These are phyloP conservation scores for Chlorella sp. DNA, from an alignment of 139 green algal species.

Conservation along the genomic window DNA sequence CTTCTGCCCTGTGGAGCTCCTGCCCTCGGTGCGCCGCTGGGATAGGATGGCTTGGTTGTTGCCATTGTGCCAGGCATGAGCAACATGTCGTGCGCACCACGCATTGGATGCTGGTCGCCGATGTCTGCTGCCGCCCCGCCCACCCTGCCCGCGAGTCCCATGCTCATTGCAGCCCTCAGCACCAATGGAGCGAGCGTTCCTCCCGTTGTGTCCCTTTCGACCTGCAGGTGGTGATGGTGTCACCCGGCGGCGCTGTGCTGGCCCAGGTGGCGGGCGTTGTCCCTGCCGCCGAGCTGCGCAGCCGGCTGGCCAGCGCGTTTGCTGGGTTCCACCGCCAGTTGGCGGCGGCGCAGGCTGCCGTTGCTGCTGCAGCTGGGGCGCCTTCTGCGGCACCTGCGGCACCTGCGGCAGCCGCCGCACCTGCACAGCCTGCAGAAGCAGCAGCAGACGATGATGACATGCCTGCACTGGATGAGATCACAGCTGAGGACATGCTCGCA, in stretches of 20 bases:
- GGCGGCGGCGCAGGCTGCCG: not conserved
- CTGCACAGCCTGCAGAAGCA: not conserved
- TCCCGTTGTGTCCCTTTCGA: not conserved
- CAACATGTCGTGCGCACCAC: too few relatives aligned
- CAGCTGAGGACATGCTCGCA: not conserved
- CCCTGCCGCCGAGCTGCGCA: not conserved
- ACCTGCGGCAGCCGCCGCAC: too few relatives aligned
- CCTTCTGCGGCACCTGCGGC: not conserved
- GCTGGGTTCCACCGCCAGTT: not conserved
- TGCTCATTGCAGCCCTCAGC: not conserved
- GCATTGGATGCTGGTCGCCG: not conserved
- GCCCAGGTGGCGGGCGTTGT: not conserved
- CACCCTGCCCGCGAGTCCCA: not conserved
- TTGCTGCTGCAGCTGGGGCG: not conserved
- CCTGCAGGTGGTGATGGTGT: constrained; percentile 30
- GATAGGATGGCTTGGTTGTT: too few relatives aligned
- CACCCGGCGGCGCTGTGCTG: not conserved
- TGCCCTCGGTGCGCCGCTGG: constrained; percentile 13
- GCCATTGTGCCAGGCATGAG: too few relatives aligned
- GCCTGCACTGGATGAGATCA: not conserved
- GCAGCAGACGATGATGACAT: not conserved
- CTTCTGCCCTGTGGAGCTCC: constrained; percentile 25
- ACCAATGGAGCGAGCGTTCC: not conserved
- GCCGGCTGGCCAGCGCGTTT: not conserved
- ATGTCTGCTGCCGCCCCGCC: not conserved